Percentiles rank a stretch among this genome's conserved stretches.
phyloP scores from a whole-genome alignment of 768 basidiomycete genomes.

The Boletus speciosus region DNA sequence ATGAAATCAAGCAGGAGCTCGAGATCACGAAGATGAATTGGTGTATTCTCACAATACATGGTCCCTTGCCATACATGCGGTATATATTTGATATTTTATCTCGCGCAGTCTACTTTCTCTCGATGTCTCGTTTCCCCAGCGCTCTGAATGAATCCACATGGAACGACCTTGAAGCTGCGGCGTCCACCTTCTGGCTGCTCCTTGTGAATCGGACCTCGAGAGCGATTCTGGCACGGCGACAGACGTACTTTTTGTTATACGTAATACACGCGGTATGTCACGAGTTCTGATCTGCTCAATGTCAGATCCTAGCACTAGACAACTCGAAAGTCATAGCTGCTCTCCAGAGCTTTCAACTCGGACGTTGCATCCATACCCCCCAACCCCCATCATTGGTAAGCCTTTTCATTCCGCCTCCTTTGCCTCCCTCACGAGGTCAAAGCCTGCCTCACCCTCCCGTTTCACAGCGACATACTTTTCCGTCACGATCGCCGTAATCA shows the following conservation, averaged over 20 bases:
- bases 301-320: background rate
- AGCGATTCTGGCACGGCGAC: background rate
- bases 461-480: slow-evolving; percentile 91
- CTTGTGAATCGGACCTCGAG: background rate
- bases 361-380: no score
- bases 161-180: background rate
- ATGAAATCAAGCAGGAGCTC: slow-evolving; percentile 95
- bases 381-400: no score
- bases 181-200: background rate
- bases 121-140: background rate
- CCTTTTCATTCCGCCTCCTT: slow-evolving; percentile 1
- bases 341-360: background rate
- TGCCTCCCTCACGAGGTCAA: slow-evolving; percentile 55
- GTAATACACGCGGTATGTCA: background rate
- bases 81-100: background rate
- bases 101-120: background rate
- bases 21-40: slow-evolving; percentile 91
- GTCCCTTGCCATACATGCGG: background rate
- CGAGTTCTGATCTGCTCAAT: background rate
- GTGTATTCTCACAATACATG: no score
- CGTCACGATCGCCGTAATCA: slow-evolving; percentile 93
- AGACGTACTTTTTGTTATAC: background rate
- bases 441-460: slow-evolving; percentile 48
- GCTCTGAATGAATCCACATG: background rate
- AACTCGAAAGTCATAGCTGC: background rate